Evolutionary conservation across 164 flowering plant species (phyloP).

Genomic region (Liquidambar formosana): DNA sequence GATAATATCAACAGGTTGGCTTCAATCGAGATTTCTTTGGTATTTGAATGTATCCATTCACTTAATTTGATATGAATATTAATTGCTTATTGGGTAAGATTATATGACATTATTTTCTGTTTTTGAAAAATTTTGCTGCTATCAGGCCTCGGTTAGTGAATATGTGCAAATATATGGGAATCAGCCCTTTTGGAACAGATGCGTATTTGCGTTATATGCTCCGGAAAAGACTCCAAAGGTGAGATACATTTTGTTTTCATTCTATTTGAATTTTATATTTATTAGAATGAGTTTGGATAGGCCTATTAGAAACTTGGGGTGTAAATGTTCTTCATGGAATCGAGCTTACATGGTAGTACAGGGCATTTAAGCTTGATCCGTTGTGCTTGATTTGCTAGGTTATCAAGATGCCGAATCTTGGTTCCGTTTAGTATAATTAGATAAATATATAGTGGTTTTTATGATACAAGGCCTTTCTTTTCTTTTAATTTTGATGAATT

Average conservation of each 20-base stretch:
- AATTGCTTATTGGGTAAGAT: neutral
- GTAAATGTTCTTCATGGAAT: no score
- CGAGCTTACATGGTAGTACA: no score
- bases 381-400: no score
- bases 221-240: slow-evolving; percentile 70
- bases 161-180: slow-evolving; percentile 99
- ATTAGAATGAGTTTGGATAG: neutral
- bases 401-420: no score
- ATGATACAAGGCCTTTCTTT: no score
- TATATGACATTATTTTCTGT: neutral
- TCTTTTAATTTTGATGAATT: no score
- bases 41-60: neutral
- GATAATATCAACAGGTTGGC: slow-evolving; percentile 95
- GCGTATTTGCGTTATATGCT: slow-evolving; percentile 86
- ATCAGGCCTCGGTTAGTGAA: slow-evolving; percentile 81
- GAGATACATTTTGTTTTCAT: slow-evolving; percentile 16
- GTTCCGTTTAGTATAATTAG: no score
- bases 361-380: no score
- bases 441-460: no score
- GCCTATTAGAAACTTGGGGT: no score
- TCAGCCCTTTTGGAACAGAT: slow-evolving; percentile 83
- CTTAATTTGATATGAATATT: neutral
- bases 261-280: no score
- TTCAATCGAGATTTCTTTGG: neutral
- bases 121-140: neutral